Base-by-base conservation (phyloP, 768 basidiomycete species). In the Tricholomella constricta region DNA sequence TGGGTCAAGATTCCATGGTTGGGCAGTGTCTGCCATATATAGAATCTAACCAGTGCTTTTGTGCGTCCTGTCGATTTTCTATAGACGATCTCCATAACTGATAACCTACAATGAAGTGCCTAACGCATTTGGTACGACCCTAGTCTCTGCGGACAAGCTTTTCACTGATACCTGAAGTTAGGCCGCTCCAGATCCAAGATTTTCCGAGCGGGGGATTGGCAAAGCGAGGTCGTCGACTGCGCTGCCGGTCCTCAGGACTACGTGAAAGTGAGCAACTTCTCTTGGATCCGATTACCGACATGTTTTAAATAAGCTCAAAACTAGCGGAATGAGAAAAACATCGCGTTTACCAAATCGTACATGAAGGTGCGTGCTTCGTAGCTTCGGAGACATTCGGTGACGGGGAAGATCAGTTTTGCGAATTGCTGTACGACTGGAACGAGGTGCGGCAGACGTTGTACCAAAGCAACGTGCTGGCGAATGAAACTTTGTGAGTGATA, bases 401-500 rank as follows among this genome's bases (percentile, higher is more conserved):
- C 11, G 27, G 17, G 10, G 22, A 6, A 3, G 17, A 26, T 4
- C 47, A 63, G 62, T 57, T 63, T 29, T 61, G 55, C 17, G 45
- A 7, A 11, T 17, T 19, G 3, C 41, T 63, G 20, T 11, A 42
- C 15, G 25, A 45, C 6, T 61, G 62, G 62, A 59, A 53, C 26
- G 20, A 35, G 12, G 14, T 9, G 1, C 44, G 55, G 8, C 58
- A 55, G 19, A n/a, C 6, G 0, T 15, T 27, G 14, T 44, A 56
- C 45, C 19, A 25, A 3, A 6, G 22, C 17, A 50, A 34, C 23
- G 55, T 45, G 47, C 17, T 2, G 1, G 45, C 6, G 23, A 65
- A 67, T 46, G 55, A 57, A 51, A 15, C 1, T n/a, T 55, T 56
- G 68, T 72, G 36, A 47, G 63, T 62, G 7, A 25, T 12, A 8